These are phyloP conservation scores for Cladobotryum protrusum DNA, from an alignment of 2,329 filamentous ascomycete species.

Conservation along the genomic window DNA sequence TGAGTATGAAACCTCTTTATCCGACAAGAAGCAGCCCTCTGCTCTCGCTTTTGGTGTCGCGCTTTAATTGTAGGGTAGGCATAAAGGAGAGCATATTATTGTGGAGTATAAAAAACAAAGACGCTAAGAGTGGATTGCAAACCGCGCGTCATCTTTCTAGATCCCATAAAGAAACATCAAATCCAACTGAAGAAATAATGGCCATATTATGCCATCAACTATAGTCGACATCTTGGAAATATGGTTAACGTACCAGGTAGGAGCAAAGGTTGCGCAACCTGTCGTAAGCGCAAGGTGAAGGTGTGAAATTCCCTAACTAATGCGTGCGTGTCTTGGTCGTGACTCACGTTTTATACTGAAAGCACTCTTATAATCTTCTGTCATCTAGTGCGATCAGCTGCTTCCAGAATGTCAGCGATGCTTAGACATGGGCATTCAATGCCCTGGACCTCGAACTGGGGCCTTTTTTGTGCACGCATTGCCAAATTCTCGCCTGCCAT, in stretches of 20 bases:
- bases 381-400: constrained; percentile 11
- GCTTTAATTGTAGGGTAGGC: too few species aligned
- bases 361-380: neutral
- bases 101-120: too few species aligned
- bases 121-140: too few species aligned
- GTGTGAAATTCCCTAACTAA: neutral
- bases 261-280: constrained; percentile 14
- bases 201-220: too few species aligned
- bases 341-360: too few species aligned
- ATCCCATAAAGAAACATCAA: too few species aligned
- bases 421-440: constrained; percentile 3
- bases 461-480: constrained; percentile 12
- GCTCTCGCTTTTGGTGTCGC: too few species aligned
- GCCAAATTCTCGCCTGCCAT: neutral
- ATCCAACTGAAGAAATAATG: too few species aligned
- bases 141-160: too few species aligned
- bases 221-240: neutral
- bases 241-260: constrained; percentile 16
- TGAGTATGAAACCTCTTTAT: too few species aligned
- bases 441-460: constrained; percentile 12
- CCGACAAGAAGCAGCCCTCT: too few species aligned
- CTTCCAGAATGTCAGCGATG: constrained; percentile 12
- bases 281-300: constrained; percentile 13
- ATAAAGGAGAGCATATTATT: too few species aligned
- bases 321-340: neutral